Evolutionary conservation across 2,329 filamentous ascomycete species (phyloP), one percentile per base, ranked within the genome.

Genomic region (Calycina marina): DNA sequence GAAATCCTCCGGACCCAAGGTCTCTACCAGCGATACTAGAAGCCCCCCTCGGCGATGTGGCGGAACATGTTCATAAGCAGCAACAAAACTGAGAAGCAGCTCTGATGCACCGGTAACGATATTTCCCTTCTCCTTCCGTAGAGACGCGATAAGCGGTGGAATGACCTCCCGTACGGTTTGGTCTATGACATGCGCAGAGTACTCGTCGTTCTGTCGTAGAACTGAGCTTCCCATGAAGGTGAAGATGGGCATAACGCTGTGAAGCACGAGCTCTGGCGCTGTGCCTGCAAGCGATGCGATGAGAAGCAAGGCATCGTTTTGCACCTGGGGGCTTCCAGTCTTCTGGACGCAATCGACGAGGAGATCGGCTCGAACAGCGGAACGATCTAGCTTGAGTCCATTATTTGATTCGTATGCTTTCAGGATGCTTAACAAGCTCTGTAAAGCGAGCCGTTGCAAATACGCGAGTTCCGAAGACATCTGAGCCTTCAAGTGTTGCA

Each of bases 161-260:
- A 98, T 82, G 14, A 98, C 86, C 46, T 88, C 80, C 40, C 85
- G 82, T 46, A 98, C 86, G 2, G 90, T 96, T 61, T 84, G 85
- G 47, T 92, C 84, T 36, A 94, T 88, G 18, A 98, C 88, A 53
- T 93, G 83, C 9, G 86, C 85, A 14, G 90, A 96, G 58, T 94
- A 96, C 46, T 96, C 88, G 48, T 98, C 92, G 46, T 83, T 84
- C 58, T 94, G 88, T 30, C 82, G 77, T 30, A 98, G 67, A 13
- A 94, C 77, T 3, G 83, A 93, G 26, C 78, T 80, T 25, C 88
- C 85, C 77, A 96, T 94, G 53, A 96, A 94, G 0, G 90, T 96
- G 59, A 98, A 98, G 32, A 98, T 88, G 9, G 90, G 90, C 90
- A 98, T 98, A 33, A 98, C 83, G 46, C 85, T 94, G 57, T 98